A percentile compares a stretch with the other conserved stretches of the same genome.
phyloP scores from a whole-genome alignment of 192 early-diverging fungal species.

The Spinellus fusiger region DNA sequence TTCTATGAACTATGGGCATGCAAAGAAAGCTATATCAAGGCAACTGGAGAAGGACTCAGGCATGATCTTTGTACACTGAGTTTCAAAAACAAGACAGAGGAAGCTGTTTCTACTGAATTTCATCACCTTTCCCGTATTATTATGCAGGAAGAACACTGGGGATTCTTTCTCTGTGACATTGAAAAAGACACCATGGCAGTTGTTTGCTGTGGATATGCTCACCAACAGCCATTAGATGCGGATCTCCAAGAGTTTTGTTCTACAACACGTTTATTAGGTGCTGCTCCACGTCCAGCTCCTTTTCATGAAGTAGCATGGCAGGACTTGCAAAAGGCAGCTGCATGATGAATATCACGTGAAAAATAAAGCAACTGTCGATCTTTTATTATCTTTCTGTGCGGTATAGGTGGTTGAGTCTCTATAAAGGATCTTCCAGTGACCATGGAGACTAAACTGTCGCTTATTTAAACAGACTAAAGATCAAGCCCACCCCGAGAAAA shows the following conservation, averaged over 20 bases:
- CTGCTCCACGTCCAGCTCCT: not conserved
- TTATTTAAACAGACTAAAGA: no score
- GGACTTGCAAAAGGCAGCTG: no score
- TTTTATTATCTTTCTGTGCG: no score
- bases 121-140: not conserved
- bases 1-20: slow-evolving; percentile 21
- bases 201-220: slow-evolving; percentile 7
- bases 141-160: slow-evolving; percentile 9
- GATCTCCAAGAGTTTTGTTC: not conserved
- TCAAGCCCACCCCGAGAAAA: no score
- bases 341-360: no score
- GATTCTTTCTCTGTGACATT: slow-evolving; percentile 7
- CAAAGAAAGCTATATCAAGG: slow-evolving; percentile 26
- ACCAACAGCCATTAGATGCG: not conserved
- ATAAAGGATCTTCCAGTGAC: no score
- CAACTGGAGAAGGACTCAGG: slow-evolving; percentile 12
- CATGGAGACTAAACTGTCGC: no score
- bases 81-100: not conserved
- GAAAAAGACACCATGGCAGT: slow-evolving; percentile 9
- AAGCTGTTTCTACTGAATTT: not conserved
- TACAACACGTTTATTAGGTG: slow-evolving; percentile 2
- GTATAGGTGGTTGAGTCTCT: no score
- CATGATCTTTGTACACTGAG: slow-evolving; percentile 5
- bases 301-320: no score
- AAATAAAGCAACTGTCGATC: no score